Base-by-base conservation (phyloP, 306 rosid species). In the Glycyrrhiza uralensis region DNA sequence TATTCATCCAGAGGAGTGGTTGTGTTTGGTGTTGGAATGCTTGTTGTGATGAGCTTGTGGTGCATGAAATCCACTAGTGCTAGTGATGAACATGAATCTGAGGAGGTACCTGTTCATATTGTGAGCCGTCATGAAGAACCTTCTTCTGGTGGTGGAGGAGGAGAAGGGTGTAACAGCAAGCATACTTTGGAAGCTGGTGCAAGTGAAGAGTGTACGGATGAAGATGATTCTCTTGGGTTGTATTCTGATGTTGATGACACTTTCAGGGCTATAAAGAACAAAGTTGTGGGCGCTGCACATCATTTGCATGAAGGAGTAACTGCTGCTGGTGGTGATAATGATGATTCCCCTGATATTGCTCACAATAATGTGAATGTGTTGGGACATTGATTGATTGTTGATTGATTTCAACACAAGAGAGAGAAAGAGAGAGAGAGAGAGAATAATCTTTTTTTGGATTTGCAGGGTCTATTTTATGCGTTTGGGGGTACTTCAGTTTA, bases 231-330 rank as follows among this genome's bases (percentile, higher is more conserved):
- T 8, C 76, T 72, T 7, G 82, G 82, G 11, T 18, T 81, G 26
- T 72, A 78, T 63, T 19, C 46, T 0, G 84, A 83, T 51, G 23
- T 75, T n/a, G 87, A 83, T 65, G 87, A 83, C 59, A 57, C 84
- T 70, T 83, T 22, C 55, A 83, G 4, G 33, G 29, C 0, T 24
- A 1, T 7, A 0, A 61, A 7, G 42, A 59, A n/a, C n/a, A n/a
- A 28, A 17, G 3, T 1, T n/a, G n/a, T n/a, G n/a, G 4, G 2
- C 12, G 14, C 0, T n/a, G 0, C 8, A 14, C 33, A 12, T 2
- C 23, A 24, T 23, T 0, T 33, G 6, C 65, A 23, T 3, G 44
- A 17, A 1, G 18, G 8, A 0, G n/a, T n/a, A n/a, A n/a, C 0
- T 35, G 2, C 2, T 15, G n/a, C n/a, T 1, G 63, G 33, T 10